These are phyloP conservation scores for Lolium multiflorum DNA, from an alignment of 176 grass and related monocot genomes.

Conservation along the genomic window DNA sequence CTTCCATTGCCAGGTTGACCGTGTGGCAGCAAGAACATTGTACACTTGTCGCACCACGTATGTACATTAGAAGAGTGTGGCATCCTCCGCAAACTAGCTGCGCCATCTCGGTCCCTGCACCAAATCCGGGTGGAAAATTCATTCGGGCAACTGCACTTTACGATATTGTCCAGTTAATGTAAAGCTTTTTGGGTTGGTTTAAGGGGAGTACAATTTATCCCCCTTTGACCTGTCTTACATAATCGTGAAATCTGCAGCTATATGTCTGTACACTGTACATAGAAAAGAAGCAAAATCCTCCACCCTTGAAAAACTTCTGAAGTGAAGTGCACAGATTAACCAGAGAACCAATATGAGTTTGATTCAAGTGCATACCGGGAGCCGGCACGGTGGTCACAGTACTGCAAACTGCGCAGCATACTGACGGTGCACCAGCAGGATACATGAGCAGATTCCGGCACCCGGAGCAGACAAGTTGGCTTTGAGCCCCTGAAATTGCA, in stretches of 20 bases:
- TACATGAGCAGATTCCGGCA: slow-evolving; percentile 96
- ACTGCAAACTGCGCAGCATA: slow-evolving; percentile 95
- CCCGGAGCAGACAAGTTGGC: slow-evolving; percentile 89
- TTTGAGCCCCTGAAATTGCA: slow-evolving; percentile 71
- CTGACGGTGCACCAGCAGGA: slow-evolving; percentile 87
- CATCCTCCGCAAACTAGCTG: slow-evolving; percentile 95
- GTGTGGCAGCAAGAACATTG: slow-evolving; percentile 99
- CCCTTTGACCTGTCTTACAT: slow-evolving; percentile 12
- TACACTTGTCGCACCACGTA: slow-evolving; percentile 87
- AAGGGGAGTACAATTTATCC: background rate
- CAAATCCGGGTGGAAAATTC: background rate
- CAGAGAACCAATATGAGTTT: slow-evolving; percentile 12
- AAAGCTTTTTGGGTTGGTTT: background rate
- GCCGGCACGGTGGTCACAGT: slow-evolving; percentile 83
- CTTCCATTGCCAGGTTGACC: slow-evolving; percentile 92
- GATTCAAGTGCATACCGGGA: slow-evolving; percentile 61
- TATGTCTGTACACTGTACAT: background rate
- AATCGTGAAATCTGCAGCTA: slow-evolving; percentile 1
- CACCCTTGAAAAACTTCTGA: slow-evolving; percentile 12
- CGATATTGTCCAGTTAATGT: slow-evolving; percentile 16
- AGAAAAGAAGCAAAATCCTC: background rate
- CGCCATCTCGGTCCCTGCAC: slow-evolving; percentile 92
- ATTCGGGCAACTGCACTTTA: slow-evolving; percentile 6
- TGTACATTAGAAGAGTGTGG: slow-evolving; percentile 98
- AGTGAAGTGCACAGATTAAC: background rate